Percentiles rank a stretch among this genome's conserved stretches.
Conservation (phyloP, 768 basidiomycete species). For the Mycena sanguinolenta region DNA sequence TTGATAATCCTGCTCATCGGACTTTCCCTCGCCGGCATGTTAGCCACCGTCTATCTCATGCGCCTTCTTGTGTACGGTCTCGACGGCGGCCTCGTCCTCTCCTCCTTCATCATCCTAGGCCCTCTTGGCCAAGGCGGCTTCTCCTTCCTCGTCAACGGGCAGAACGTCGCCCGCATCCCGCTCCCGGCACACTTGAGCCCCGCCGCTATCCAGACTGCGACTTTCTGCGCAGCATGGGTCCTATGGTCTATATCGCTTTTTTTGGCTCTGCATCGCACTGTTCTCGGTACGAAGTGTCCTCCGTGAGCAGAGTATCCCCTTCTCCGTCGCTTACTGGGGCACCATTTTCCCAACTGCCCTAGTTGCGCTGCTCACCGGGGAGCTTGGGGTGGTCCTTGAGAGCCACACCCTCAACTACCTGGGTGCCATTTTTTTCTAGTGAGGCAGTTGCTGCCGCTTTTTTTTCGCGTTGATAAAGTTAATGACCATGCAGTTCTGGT, state of each 20-base stretch:
- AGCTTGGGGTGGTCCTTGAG: conserved; percentile 62
- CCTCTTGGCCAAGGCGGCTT: conserved; percentile 72
- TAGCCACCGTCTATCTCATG: conserved; percentile 65
- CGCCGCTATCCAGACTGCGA: conserved; percentile 58
- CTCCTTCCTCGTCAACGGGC: conserved; percentile 61
- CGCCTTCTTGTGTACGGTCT: conserved; percentile 65
- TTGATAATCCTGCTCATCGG: conserved; percentile 49
- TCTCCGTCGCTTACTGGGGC: conserved; percentile 67
- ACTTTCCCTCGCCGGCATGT: conserved; percentile 64
- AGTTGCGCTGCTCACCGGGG: conserved; percentile 62
- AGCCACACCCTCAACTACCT: conserved; percentile 64
- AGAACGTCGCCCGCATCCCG: conserved; percentile 57
- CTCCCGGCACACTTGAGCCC: conserved; percentile 61
- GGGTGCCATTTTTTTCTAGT: conserved; percentile 70
- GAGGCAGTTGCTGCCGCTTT: conserved; percentile 33
- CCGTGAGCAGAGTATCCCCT: conserved; percentile 51
- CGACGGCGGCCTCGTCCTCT: conserved; percentile 54
- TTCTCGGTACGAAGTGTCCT: conserved; percentile 52
- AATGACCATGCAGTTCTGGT: too few relatives aligned
- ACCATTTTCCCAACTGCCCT: conserved; percentile 70
- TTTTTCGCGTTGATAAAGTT: not conserved
- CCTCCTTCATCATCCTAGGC: conserved; percentile 69
- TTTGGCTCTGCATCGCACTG: conserved; percentile 63
- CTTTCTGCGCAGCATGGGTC: conserved; percentile 60
- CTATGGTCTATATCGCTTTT: conserved; percentile 70